Base-by-base conservation (phyloP, 306 rosid genomes). In the Lathyrus oleraceus region DNA sequence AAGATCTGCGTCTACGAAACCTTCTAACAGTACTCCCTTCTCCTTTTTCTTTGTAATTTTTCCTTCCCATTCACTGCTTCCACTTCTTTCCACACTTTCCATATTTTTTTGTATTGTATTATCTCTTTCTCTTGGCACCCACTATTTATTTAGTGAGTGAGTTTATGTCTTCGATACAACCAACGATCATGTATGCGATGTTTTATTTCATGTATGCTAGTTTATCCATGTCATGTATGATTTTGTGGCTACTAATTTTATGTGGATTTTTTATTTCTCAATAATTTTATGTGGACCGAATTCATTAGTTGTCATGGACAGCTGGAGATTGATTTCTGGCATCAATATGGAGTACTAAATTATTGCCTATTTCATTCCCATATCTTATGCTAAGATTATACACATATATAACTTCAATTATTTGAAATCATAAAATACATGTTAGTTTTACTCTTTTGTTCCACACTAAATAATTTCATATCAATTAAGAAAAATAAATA, bases 21-120 rank as follows among this genome's bases (percentile, higher is more conserved):
- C 90, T 76, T 89, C 93, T 2, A 89, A 81, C 85, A 88, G 76
- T 12, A 88, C 89, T 79, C 78, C 78, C 42, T 79, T 86, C 73
- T 80, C 83, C 79, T 85, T 89, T 82, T 15, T 87, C 79, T 85
- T 85, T 83, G 82, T 89, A 82, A 7, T 87, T 78, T 85, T 85
- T 82, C 75, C 65, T 60, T 67, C 32, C 30, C 52, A 40, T 61
- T 42, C 69, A 1, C 4, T 30, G 82, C 77, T 77, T 79, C 62
- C 76, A 77, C 67, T 81, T 83, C 80, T 83, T 88, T 83, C 61
- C 69, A 28, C 16, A 21, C 74, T 69, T 35, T 82, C 77, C 0
- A 66, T 59, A 11, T 47, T 40, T 3, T 51, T 7, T 9, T 3
- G 9, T 35, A 35, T 2, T 7, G 7, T 23, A 0, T 36, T 8